A percentile compares a stretch with the other conserved stretches of the same genome.
Conservation (phyloP, 1,284 basidiomycete species). For the Moniliella sp. region DNA sequence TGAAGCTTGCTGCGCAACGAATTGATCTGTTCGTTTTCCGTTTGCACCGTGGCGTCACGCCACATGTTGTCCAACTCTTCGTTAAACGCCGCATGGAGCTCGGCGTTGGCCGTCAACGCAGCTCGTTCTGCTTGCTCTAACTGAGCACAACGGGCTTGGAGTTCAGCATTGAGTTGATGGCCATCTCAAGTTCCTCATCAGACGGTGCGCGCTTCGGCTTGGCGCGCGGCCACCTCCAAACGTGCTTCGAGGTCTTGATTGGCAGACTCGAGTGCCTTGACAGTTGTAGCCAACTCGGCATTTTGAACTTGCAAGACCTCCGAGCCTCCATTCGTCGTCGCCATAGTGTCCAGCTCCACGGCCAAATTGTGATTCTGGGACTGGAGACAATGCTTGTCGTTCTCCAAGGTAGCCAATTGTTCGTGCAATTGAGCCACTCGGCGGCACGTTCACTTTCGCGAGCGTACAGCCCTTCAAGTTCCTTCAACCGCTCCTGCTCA, state of each 20-base stretch:
- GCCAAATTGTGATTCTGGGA: no score
- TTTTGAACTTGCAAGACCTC: no score
- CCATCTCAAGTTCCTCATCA: slow-evolving; percentile 11
- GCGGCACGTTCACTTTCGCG: no score
- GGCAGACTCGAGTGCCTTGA: no score
- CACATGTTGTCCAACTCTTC: slow-evolving; percentile 28
- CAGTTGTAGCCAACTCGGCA: no score
- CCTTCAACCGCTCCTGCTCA: no score
- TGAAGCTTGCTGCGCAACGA: slow-evolving; percentile 11
- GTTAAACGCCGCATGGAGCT: slow-evolving; percentile 15
- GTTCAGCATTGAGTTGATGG: slow-evolving; percentile 17
- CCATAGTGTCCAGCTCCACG: no score
- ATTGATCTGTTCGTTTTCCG: slow-evolving; percentile 11
- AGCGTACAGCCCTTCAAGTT: no score
- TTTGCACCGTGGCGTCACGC: slow-evolving; percentile 16
- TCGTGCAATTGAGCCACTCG: no score
- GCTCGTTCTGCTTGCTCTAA: slow-evolving; percentile 31
- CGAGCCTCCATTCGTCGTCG: no score
- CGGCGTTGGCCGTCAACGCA: slow-evolving; percentile 4
- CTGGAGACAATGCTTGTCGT: no score
- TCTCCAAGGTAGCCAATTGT: no score
- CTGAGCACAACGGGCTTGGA: slow-evolving; percentile 21
- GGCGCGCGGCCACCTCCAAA: slow-evolving; percentile 1
- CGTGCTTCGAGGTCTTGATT: not conserved
- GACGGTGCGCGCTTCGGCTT: slow-evolving; percentile 3